These are phyloP conservation scores for Tulasnella sp. DNA, from an alignment of 768 basidiomycete species.

Conservation along the genomic window DNA sequence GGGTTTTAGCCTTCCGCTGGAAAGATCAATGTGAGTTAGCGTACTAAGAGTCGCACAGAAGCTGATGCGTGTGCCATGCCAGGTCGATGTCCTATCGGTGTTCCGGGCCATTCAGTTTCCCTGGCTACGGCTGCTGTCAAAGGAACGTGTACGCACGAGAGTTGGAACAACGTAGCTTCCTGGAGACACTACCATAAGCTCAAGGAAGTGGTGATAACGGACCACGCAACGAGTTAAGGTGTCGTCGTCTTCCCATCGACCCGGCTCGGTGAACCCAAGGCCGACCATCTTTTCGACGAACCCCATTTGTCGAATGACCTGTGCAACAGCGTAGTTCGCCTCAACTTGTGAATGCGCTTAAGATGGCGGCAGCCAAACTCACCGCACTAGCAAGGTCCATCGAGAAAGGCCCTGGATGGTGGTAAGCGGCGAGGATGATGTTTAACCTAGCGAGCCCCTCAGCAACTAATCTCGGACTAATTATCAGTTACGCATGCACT, in stretches of 20 bases:
- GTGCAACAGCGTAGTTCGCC: neutral
- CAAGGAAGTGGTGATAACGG: constrained; percentile 38
- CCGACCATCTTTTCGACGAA: constrained; percentile 37
- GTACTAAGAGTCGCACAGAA: constrained; percentile 29
- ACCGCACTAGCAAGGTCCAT: constrained; percentile 35
- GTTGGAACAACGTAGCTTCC: constrained; percentile 37
- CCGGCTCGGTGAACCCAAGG: constrained; percentile 33
- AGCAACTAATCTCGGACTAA: constrained; percentile 42
- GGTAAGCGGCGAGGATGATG: constrained; percentile 77
- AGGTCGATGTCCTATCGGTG: constrained; percentile 35
- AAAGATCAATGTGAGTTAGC: neutral
- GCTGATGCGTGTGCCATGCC: constrained; percentile 38
- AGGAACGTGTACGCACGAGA: constrained; percentile 24
- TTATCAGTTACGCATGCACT: neutral
- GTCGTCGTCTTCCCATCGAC: constrained; percentile 34
- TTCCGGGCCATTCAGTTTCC: neutral
- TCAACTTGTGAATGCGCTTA: neutral
- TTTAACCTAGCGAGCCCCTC: constrained; percentile 67
- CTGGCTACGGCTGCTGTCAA: neutral
- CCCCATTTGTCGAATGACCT: constrained; percentile 36
- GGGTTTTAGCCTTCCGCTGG: neutral
- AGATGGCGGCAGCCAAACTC: neutral
- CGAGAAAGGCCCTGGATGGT: constrained; percentile 57
- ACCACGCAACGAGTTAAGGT: constrained; percentile 36
- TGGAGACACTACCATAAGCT: constrained; percentile 29